phyloP scores from a whole-genome alignment of 2,329 filamentous ascomycete genomes.

The Aspergillus pseudoviridinutans region DNA sequence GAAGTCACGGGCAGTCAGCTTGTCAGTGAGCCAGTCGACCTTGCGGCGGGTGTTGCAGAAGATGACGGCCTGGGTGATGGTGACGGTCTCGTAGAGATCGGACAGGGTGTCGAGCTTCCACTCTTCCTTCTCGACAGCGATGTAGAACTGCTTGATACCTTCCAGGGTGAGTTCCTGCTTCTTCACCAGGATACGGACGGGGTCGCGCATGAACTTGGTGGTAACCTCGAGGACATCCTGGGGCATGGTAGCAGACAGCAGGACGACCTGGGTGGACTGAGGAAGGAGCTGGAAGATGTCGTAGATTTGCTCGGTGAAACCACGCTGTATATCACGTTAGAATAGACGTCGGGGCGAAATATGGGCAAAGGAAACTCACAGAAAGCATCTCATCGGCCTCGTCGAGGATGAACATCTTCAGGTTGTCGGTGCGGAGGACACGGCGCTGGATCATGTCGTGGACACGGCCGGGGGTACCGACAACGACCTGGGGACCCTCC shows the following conservation, averaged over 20 bases:
- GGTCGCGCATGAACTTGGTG: constrained; percentile 99
- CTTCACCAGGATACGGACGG: constrained; percentile 98
- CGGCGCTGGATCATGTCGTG: constrained; percentile 99
- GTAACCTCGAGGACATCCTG: constrained; percentile 99
- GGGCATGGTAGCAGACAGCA: constrained; percentile 97
- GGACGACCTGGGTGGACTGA: constrained; percentile 96
- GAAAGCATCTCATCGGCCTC: constrained; percentile 97
- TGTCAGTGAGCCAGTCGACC: constrained; percentile 99
- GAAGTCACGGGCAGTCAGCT: constrained; percentile 97
- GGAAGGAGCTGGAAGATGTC: constrained; percentile 99
- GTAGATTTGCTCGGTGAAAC: constrained; percentile 99
- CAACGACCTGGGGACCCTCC: constrained; percentile 94
- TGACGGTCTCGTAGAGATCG: constrained; percentile 98
- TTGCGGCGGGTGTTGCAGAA: constrained; percentile 99
- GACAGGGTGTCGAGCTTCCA: constrained; percentile 99
- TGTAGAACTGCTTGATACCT: constrained; percentile 99
- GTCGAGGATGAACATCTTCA: constrained; percentile 99
- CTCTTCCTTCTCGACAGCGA: constrained; percentile 99
- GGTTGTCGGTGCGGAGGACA: constrained; percentile 91
- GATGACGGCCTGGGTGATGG: constrained; percentile 99
- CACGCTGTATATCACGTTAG: constrained; percentile 55
- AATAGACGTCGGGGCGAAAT: neutral
- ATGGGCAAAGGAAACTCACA: constrained; percentile 18
- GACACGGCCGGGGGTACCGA: constrained; percentile 97
- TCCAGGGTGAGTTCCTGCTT: constrained; percentile 99